These are phyloP conservation scores for Trichoderma brevicompactum DNA, from an alignment of 2,329 filamentous ascomycete genomes.

Conservation along the genomic window DNA sequence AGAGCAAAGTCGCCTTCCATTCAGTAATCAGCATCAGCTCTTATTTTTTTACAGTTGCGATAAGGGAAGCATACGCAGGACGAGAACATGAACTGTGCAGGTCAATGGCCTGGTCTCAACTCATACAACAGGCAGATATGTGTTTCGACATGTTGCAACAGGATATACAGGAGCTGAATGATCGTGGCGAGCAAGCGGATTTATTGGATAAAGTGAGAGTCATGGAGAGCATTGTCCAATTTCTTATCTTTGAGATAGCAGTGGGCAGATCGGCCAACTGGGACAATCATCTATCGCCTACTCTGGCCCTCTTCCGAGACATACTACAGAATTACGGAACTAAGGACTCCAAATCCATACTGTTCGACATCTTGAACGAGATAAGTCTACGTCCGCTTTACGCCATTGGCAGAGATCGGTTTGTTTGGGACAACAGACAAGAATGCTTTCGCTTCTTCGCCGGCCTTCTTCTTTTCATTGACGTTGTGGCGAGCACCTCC, in stretches of 20 bases:
- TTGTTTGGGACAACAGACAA: too few species aligned
- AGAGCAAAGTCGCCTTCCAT: background rate
- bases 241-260: background rate
- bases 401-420: too few species aligned
- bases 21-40: background rate
- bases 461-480: too few species aligned
- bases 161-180: constrained; percentile 1
- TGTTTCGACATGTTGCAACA: constrained; percentile 1
- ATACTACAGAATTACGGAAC: too few species aligned
- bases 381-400: too few species aligned
- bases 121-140: constrained; percentile 1
- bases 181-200: background rate
- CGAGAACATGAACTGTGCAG: background rate
- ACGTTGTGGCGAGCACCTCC: too few species aligned
- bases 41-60: background rate
- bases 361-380: too few species aligned
- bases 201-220: background rate
- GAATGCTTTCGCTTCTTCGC: too few species aligned
- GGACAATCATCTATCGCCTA: too few species aligned
- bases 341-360: too few species aligned
- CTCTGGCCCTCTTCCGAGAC: too few species aligned
- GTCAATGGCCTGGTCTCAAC: background rate
- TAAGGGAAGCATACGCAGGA: background rate
- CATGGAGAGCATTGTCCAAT: constrained; percentile 10
- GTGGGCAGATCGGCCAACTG: too few species aligned